Evolutionary conservation across 2,329 filamentous ascomycete species (phyloP), one percentile per base, ranked within the genome.

Genomic region (Botrytis fabae): DNA sequence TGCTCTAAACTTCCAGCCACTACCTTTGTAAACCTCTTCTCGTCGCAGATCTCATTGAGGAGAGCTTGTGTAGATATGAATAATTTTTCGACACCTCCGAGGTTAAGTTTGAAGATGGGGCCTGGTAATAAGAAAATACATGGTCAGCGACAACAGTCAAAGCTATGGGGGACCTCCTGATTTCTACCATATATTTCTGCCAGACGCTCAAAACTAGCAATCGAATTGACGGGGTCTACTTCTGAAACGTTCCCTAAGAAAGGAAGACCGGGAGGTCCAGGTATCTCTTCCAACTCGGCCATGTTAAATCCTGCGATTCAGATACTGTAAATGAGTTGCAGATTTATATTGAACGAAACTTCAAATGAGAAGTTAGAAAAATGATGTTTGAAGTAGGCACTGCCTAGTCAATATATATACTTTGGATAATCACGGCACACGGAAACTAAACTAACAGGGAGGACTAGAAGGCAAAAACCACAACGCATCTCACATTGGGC

Each of bases 1-100:
- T 91, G 79, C 4, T 81, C 76, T 2, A 93, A 81, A 4, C 83
- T 82, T 1, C 82, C 84, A 7, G 82, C 81, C 3, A 91, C 81
- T 0, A 83, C 81, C 79, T 93, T 93, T 38, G 83, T 78, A 78
- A 93, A 92, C n/a, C 90, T 84, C 73, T 85, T 88, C 80, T 93
- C 73, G 74, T 93, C 85, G 76, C 88, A 92, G 12, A 87, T 78
- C 77, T 93, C 91, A 72, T 91, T 85, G 46, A 92, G 82, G 0
- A 93, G 82, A 54, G 85, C 85, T 28, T 86, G 84, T 46, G 83
- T 87, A 61, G 83, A 85, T 62, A 88, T 82, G 72, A 91, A 82
- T 62, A 90, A 83, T 25, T 84, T 79, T 12, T 85, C 83, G 38
- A 16, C 16, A 8, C 85, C 83, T 8, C 86, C 84, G 8, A 90